These are phyloP conservation scores for Helichrysum umbraculigerum DNA, from an alignment of 129 eudicot genomes.

Conservation along the genomic window DNA sequence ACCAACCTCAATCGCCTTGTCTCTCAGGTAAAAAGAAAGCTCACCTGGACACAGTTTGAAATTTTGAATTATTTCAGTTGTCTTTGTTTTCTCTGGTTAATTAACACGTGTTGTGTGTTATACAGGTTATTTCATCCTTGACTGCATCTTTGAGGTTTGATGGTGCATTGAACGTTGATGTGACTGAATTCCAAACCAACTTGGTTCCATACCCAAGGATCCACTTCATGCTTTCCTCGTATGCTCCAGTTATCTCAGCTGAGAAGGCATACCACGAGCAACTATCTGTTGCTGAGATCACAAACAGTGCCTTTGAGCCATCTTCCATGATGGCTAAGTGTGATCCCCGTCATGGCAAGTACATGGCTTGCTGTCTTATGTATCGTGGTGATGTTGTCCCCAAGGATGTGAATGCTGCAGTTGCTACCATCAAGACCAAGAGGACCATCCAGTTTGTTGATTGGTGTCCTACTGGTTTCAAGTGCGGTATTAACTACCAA, in stretches of 20 bases:
- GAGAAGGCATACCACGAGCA: constrained; percentile 68
- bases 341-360: constrained; percentile 69
- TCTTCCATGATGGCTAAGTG: constrained; percentile 83
- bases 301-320: constrained; percentile 73
- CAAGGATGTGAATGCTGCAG: constrained; percentile 71
- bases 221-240: constrained; percentile 77
- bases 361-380: constrained; percentile 81
- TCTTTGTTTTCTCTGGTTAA: neutral
- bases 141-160: constrained; percentile 69
- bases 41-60: too few relatives aligned
- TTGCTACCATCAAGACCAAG: constrained; percentile 66
- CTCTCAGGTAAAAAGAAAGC: constrained; percentile 42
- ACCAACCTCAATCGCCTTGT: constrained; percentile 70
- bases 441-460: constrained; percentile 76
- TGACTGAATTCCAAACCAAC: constrained; percentile 75
- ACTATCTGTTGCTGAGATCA: constrained; percentile 72
- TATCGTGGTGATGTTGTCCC: constrained; percentile 78
- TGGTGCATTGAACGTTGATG: constrained; percentile 71
- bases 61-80: too few relatives aligned
- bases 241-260: constrained; percentile 71
- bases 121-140: constrained; percentile 64
- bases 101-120: neutral
- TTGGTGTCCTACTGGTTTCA: constrained; percentile 79
- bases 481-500: constrained; percentile 73
- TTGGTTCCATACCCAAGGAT: constrained; percentile 72